These are phyloP conservation scores for Leccinellum luteum DNA, from an alignment of 768 basidiomycete species.

Conservation along the genomic window DNA sequence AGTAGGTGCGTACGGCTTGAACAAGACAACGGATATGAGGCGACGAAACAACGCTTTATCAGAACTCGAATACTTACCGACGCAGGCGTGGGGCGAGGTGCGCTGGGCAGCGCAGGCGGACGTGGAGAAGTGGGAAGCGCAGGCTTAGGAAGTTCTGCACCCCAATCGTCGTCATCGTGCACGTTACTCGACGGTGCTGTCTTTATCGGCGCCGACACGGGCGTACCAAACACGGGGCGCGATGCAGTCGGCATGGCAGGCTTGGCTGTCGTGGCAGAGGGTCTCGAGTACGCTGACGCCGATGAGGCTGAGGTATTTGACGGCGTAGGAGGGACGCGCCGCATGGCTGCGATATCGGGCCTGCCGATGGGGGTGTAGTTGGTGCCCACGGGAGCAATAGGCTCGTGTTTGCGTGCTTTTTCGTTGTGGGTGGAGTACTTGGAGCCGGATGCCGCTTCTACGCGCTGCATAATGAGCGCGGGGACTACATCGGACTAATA, in stretches of 20 bases:
- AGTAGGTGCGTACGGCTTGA: slow-evolving; percentile 23
- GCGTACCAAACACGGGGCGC: slow-evolving; percentile 49
- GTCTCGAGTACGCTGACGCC: neutral
- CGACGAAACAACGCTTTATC: neutral
- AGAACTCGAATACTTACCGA: slow-evolving; percentile 29
- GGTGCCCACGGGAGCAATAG: slow-evolving; percentile 79
- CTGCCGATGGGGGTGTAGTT: slow-evolving; percentile 74
- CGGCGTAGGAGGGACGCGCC: slow-evolving; percentile 41
- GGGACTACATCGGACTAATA: slow-evolving; percentile 76
- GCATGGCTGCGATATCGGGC: slow-evolving; percentile 63
- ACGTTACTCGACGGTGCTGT: slow-evolving; percentile 38
- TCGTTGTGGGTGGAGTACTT: slow-evolving; percentile 87
- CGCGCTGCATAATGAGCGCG: slow-evolving; percentile 74
- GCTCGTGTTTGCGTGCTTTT: slow-evolving; percentile 65
- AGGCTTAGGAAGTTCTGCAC: slow-evolving; percentile 46
- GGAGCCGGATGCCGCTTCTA: slow-evolving; percentile 88
- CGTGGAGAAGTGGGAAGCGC: slow-evolving; percentile 45
- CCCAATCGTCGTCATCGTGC: slow-evolving; percentile 59
- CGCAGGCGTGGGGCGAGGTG: slow-evolving; percentile 43
- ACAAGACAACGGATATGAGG: neutral
- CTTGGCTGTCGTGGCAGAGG: slow-evolving; percentile 1
- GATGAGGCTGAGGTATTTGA: neutral
- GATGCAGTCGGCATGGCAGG: slow-evolving; percentile 42
- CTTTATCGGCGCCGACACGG: slow-evolving; percentile 41
- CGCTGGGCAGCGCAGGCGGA: slow-evolving; percentile 45